These are phyloP conservation scores for Castanea sativa DNA, from an alignment of 306 rosid genomes.

Conservation along the genomic window DNA sequence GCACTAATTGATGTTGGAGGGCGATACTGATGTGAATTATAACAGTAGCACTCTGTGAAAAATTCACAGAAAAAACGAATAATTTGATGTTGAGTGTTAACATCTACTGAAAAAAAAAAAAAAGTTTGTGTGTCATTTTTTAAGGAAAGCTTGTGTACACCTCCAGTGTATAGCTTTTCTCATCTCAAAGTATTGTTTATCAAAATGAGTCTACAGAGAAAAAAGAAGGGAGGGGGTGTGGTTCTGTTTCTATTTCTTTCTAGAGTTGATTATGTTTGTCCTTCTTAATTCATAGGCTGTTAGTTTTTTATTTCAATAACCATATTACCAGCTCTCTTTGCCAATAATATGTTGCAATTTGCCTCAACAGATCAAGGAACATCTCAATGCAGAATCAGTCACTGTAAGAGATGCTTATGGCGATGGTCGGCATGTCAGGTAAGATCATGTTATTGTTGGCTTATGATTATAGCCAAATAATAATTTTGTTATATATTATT, in stretches of 20 bases:
- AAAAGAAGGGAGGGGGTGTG: background rate
- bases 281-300: background rate
- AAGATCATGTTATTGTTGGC: constrained; percentile 14
- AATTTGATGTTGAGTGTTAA: background rate
- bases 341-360: constrained; percentile 8
- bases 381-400: constrained; percentile 76
- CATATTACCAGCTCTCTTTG: background rate
- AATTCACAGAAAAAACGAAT: background rate
- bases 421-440: constrained; percentile 92
- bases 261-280: background rate
- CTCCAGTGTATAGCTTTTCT: no score
- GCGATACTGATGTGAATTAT: background rate
- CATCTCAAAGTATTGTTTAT: no score
- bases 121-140: no score
- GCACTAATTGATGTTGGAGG: background rate
- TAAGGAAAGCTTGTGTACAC: no score
- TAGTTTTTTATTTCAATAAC: background rate
- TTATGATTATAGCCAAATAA: background rate
- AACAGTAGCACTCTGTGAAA: background rate
- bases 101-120: background rate
- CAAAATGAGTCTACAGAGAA: background rate
- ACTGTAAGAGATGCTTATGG: constrained; percentile 76
- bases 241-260: background rate
- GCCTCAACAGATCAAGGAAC: constrained; percentile 65
- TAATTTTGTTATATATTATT: background rate